Conservation (phyloP, 2,329 filamentous ascomycete species). For the Escovopsis sp. region DNA sequence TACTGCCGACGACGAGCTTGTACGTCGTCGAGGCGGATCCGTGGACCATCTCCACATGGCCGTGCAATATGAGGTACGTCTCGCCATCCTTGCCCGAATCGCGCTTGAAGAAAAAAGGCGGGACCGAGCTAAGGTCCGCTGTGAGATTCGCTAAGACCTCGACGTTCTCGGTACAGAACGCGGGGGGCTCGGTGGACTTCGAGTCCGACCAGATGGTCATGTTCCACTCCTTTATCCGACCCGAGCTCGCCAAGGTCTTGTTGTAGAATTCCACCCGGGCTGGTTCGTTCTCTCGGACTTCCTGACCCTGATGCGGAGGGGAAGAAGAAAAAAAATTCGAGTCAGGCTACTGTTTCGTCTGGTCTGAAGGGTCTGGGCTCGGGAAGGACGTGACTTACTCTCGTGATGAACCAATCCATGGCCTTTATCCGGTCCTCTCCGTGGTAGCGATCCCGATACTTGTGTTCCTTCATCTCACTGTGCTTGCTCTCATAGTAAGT, state of each 20-base stretch:
- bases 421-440: conserved; percentile 22
- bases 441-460: conserved; percentile 22
- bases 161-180: conserved; percentile 22
- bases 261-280: too few species aligned
- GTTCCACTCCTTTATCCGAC: conserved; percentile 19
- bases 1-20: conserved; percentile 28
- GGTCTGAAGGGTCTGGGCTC: too few species aligned
- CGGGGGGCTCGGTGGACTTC: conserved; percentile 17
- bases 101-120: conserved; percentile 20
- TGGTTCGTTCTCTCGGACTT: conserved; percentile 25
- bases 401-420: conserved; percentile 30
- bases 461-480: conserved; percentile 16
- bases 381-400: conserved; percentile 14
- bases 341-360: too few species aligned
- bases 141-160: conserved; percentile 21
- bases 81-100: conserved; percentile 23
- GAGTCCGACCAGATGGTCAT: conserved; percentile 24
- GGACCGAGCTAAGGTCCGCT: conserved; percentile 27
- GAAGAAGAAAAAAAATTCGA: too few species aligned
- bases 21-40: conserved; percentile 28
- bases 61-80: conserved; percentile 25
- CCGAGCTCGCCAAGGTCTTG: too few species aligned
- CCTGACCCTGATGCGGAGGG: conserved; percentile 19
- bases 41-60: conserved; percentile 27
- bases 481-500: conserved; percentile 18